Evolutionary conservation across 1,284 basidiomycete species (phyloP).

Genomic region (Boletus semigastroideus): DNA sequence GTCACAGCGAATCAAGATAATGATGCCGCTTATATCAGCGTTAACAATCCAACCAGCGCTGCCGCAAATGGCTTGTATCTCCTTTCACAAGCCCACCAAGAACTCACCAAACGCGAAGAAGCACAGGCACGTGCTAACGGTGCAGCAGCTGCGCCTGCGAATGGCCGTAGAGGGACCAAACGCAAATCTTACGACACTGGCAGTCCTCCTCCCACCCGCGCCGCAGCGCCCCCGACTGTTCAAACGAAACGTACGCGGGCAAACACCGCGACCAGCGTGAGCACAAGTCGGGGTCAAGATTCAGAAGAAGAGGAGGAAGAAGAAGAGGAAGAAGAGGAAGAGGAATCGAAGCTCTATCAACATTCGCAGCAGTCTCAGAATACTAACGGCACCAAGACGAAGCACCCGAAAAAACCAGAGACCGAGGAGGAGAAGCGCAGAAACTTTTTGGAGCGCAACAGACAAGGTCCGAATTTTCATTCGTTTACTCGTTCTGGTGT

Average conservation of each 20-base stretch:
- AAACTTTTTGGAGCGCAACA: conserved; percentile 92
- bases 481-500: not conserved
- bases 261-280: conserved; percentile 33
- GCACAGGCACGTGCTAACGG: conserved; percentile 54
- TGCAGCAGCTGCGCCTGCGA: conserved; percentile 21
- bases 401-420: conserved; percentile 69
- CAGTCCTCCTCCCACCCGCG: conserved; percentile 38
- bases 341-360: conserved; percentile 35
- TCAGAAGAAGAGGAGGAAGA: conserved; percentile 48
- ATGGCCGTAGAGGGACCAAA: conserved; percentile 59
- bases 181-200: conserved; percentile 59
- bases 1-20: conserved; percentile 35
- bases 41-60: conserved; percentile 50
- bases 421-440: conserved; percentile 94
- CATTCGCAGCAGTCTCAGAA: conserved; percentile 11
- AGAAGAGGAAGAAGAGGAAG: conserved; percentile 52
- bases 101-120: conserved; percentile 93
- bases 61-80: conserved; percentile 93
- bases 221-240: conserved; percentile 14
- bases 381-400: conserved; percentile 25
- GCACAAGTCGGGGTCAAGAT: conserved; percentile 26
- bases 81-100: conserved; percentile 91
- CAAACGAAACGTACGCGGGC: conserved; percentile 50
- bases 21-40: conserved; percentile 42
- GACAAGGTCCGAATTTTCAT: conserved; percentile 68